These are phyloP conservation scores for Monosporascus ibericus DNA, from an alignment of 2,329 filamentous ascomycete species.

Conservation along the genomic window DNA sequence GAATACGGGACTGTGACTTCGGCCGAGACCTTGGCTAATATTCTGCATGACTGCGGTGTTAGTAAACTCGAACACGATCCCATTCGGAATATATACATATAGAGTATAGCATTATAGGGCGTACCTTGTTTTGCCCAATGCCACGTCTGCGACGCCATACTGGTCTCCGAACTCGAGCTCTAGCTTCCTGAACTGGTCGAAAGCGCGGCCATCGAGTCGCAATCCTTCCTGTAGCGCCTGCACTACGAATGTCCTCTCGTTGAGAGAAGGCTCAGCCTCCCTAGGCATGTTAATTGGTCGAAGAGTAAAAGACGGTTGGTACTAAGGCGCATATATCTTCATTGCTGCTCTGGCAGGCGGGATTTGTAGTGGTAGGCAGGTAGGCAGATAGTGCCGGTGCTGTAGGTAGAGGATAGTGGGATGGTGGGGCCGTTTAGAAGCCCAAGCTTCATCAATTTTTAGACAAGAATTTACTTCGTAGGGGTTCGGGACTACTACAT, in stretches of 20 bases:
- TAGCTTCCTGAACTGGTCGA: slow-evolving; percentile 74
- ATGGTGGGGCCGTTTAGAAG: slow-evolving; percentile 18
- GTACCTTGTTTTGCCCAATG: slow-evolving; percentile 84
- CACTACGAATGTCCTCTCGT: slow-evolving; percentile 80
- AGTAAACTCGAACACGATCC: slow-evolving; percentile 3
- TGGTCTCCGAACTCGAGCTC: slow-evolving; percentile 82
- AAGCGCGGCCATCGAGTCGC: slow-evolving; percentile 75
- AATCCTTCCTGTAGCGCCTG: slow-evolving; percentile 76
- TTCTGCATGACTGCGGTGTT: slow-evolving; percentile 40
- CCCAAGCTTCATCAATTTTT: too few relatives aligned
- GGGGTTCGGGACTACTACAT: too few relatives aligned
- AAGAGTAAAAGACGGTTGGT: slow-evolving; percentile 4
- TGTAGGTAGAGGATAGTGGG: slow-evolving; percentile 2
- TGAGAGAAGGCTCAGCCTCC: slow-evolving; percentile 83
- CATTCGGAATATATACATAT: too few relatives aligned
- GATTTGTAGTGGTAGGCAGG: background rate
- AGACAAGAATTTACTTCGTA: slow-evolving; percentile 15
- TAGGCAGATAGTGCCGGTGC: background rate
- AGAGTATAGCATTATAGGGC: slow-evolving; percentile 6
- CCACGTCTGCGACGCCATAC: slow-evolving; percentile 82
- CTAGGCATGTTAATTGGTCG: slow-evolving; percentile 64
- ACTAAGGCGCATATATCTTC: slow-evolving; percentile 10
- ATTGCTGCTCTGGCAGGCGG: slow-evolving; percentile 7
- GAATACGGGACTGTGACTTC: slow-evolving; percentile 80
- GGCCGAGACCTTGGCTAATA: slow-evolving; percentile 78